phyloP scores from a whole-genome alignment of 2,329 filamentous ascomycete genomes.

The Zarea fungicola region DNA sequence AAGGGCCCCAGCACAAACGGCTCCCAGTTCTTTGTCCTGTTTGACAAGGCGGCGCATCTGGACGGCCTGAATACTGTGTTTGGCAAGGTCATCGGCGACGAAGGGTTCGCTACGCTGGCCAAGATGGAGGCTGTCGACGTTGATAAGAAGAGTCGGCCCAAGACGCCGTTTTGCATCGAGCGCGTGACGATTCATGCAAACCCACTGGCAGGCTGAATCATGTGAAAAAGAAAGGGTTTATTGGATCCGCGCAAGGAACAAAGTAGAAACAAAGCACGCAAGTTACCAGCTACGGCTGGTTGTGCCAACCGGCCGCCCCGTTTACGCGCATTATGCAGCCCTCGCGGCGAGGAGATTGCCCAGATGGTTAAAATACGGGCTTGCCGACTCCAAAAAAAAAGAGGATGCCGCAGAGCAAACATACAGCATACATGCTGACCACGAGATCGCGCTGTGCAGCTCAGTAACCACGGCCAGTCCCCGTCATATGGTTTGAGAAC shows the following conservation, averaged over 20 bases:
- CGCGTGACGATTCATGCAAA: conserved; percentile 73
- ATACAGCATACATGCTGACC: no score
- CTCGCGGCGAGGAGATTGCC: no score
- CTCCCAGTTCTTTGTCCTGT: conserved; percentile 76
- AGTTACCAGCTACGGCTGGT: background rate
- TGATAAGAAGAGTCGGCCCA: conserved; percentile 73
- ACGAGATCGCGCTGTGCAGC: no score
- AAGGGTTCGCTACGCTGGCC: conserved; percentile 58
- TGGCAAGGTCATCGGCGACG: conserved; percentile 65
- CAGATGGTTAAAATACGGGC: no score
- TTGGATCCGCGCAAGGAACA: background rate
- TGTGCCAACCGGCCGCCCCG: no score
- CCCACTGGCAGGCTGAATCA: conserved; percentile 57
- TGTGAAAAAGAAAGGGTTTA: background rate
- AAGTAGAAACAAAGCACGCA: background rate
- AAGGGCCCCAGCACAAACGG: conserved; percentile 69
- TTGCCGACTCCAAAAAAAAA: no score
- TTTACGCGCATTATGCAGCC: no score
- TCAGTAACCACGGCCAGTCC: no score
- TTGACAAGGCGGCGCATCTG: conserved; percentile 72
- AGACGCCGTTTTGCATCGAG: conserved; percentile 61
- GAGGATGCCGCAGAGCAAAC: no score
- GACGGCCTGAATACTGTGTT: conserved; percentile 84
- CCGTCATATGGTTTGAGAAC: no score
- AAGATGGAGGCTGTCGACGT: conserved; percentile 67